These are phyloP conservation scores for Lyophyllum decastes DNA, from an alignment of 768 basidiomycete genomes.

Conservation along the genomic window DNA sequence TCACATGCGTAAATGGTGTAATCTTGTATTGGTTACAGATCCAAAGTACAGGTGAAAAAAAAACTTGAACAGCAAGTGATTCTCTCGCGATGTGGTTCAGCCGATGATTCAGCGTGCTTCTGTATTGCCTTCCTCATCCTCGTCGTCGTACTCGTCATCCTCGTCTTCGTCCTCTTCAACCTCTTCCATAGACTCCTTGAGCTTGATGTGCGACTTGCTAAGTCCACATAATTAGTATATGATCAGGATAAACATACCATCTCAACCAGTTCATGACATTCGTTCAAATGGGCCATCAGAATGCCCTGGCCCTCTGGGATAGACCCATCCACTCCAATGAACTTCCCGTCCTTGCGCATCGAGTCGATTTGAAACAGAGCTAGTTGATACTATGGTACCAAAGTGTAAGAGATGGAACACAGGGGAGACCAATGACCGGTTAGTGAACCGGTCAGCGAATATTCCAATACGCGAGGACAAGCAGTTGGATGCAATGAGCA, in stretches of 20 bases:
- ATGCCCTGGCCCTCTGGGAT: conserved; percentile 97
- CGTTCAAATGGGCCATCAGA: conserved; percentile 92
- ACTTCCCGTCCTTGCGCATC: conserved; percentile 91
- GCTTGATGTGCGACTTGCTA: conserved; percentile 33
- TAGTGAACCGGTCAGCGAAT: not conserved
- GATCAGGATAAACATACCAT: conserved; percentile 58
- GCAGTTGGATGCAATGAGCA: not conserved
- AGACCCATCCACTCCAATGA: conserved; percentile 82
- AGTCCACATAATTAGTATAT: not conserved
- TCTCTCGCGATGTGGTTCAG: not conserved
- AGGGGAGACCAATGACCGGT: not conserved
- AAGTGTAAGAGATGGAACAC: not conserved
- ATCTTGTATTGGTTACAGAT: conserved; percentile 5
- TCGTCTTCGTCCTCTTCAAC: conserved; percentile 59
- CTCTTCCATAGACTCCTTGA: conserved; percentile 85
- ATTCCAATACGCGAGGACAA: not conserved
- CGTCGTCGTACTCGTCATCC: conserved; percentile 45
- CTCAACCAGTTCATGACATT: conserved; percentile 94
- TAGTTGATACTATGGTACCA: conserved; percentile 73
- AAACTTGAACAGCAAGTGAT: not conserved
- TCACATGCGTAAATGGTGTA: not conserved
- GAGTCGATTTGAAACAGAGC: conserved; percentile 95
- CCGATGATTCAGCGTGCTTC: not conserved
- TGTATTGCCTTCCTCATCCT: conserved; percentile 18
- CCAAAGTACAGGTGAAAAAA: not conserved